Evolutionary conservation across 768 basidiomycete genomes (phyloP).

Genomic region (Strobilomyces echinocephalus): DNA sequence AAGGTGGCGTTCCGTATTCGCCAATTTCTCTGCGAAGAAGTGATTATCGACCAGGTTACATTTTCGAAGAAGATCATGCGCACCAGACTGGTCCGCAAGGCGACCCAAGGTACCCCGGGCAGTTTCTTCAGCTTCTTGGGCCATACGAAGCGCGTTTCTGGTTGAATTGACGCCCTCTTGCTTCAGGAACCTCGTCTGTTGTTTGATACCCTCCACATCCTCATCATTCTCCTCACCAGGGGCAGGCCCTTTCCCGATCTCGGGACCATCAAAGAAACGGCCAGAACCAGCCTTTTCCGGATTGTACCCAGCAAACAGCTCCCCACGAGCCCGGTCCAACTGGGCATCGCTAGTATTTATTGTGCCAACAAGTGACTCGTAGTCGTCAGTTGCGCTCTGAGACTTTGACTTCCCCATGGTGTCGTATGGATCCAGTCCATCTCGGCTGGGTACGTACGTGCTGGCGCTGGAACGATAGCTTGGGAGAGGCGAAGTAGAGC

Average conservation of each 20-base stretch:
- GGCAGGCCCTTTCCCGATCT: constrained; percentile 39
- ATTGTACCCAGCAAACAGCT: constrained; percentile 73
- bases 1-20: constrained; percentile 91
- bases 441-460: constrained; percentile 67
- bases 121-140: constrained; percentile 95
- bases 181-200: constrained; percentile 82
- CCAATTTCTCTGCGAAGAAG: constrained; percentile 62
- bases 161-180: constrained; percentile 89
- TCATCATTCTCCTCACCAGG: constrained; percentile 77
- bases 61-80: constrained; percentile 15
- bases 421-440: constrained; percentile 53
- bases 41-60: background rate
- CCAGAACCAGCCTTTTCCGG: constrained; percentile 54
- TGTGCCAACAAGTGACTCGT: constrained; percentile 12
- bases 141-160: constrained; percentile 87
- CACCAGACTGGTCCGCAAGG: constrained; percentile 92
- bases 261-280: constrained; percentile 66
- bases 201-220: constrained; percentile 92
- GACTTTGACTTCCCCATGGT: constrained; percentile 24
- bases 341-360: constrained; percentile 29
- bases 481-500: constrained; percentile 37
- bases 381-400: constrained; percentile 25
- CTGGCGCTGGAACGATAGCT: constrained; percentile 48
- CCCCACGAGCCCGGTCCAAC: constrained; percentile 61
- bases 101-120: constrained; percentile 77